Base-by-base conservation (phyloP, 495 filamentous ascomycete genomes). In the Annulohypoxylon nitens region DNA sequence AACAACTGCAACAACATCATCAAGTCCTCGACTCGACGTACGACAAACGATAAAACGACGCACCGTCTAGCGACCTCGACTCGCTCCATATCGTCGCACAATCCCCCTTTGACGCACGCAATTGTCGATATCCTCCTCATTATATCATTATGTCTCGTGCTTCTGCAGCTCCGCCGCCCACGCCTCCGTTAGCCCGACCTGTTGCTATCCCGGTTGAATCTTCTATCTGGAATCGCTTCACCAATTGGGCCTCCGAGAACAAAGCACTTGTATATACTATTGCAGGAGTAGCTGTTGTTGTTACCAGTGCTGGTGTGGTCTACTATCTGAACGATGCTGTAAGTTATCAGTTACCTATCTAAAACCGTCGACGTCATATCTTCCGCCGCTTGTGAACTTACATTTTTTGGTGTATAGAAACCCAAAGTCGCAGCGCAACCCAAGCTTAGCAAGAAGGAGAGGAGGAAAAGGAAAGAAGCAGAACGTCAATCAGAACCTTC, bases 261-360 rank as follows among this genome's bases (percentile, higher is more conserved):
- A 99, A 97, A 83, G 92, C 91, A 45, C 85, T 95, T 53, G 96
- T 97, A 43, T 99, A 97, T 81, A 97, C 97, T 70, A 92, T 98
- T 83, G 93, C 93, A 64, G 96, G 95, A 80, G 91, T 97, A 30
- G 94, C 94, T 50, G 89, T 98, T 34, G 93, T 98, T 30, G 93
- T 95, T 65, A 95, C 92, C 30, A 90, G 91, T 69, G 97, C 94
- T 26, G 96, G 95, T 74, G 93, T 92, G 18, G 91, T 95, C 75
- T 98, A 98, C 84, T 97, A 97, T 79, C 84, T 97, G 58, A 87
- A 82, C 67, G 81, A 84, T 61, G 79, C 84, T 48, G 84, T 85
- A 76, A 68, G 80, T 78, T 26, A 53, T 25, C 55, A 71, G 30
- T 30, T 30, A 30, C 30, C 5, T 30, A 30, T 30, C 30, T 30